phyloP scores from a whole-genome alignment of 768 basidiomycete species.

The Pleurotus citrinopileatus region DNA sequence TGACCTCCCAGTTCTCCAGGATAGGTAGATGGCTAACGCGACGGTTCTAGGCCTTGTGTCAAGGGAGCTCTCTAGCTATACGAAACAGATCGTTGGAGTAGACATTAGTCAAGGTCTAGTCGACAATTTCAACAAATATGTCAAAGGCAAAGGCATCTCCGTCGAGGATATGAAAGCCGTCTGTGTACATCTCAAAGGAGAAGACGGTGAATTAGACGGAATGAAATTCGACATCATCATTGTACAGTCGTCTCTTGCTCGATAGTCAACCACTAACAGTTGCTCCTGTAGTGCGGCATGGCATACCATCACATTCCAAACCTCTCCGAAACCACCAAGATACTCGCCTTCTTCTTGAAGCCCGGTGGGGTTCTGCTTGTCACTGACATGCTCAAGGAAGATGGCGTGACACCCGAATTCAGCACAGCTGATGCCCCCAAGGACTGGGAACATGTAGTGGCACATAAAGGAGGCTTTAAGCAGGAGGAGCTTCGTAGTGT shows the following conservation, averaged over 20 bases:
- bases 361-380: slow-evolving; percentile 61
- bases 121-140: slow-evolving; percentile 58
- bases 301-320: slow-evolving; percentile 67
- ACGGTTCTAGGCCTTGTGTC: slow-evolving; percentile 65
- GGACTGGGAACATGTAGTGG: slow-evolving; percentile 42
- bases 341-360: slow-evolving; percentile 56
- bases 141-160: slow-evolving; percentile 57
- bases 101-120: slow-evolving; percentile 76
- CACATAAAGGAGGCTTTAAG: slow-evolving; percentile 52
- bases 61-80: slow-evolving; percentile 54
- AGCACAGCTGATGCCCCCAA: background rate
- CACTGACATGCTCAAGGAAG: slow-evolving; percentile 37
- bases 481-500: slow-evolving; percentile 43
- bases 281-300: slow-evolving; percentile 44
- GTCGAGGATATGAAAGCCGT: slow-evolving; percentile 67
- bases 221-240: slow-evolving; percentile 67
- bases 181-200: slow-evolving; percentile 45
- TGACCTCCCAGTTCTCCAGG: no score
- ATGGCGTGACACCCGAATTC: slow-evolving; percentile 16
- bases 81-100: slow-evolving; percentile 64
- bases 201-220: slow-evolving; percentile 45
- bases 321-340: slow-evolving; percentile 47
- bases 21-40: no score
- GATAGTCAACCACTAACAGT: slow-evolving; percentile 1
- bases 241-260: slow-evolving; percentile 34